Conservation (phyloP, 768 basidiomycete species). For the Russula olivacea region DNA sequence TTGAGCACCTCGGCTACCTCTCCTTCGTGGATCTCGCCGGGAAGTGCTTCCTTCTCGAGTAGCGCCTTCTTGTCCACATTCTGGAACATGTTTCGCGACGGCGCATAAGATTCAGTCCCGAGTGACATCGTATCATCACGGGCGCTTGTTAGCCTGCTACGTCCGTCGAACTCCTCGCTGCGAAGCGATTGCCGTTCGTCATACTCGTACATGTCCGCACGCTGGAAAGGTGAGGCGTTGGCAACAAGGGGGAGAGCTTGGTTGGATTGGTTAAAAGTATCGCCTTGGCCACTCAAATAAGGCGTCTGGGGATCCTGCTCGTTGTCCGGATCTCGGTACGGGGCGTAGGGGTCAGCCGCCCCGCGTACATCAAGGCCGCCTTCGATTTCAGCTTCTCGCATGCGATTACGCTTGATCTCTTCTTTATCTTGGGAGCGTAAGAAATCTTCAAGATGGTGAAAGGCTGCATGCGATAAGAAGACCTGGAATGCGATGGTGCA, state of each 20-base stretch:
- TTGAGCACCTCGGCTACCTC: constrained; percentile 86
- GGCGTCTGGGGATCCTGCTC: constrained; percentile 36
- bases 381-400: constrained; percentile 70
- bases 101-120: constrained; percentile 90
- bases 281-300: constrained; percentile 37
- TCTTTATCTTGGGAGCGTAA: constrained; percentile 79
- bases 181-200: constrained; percentile 69
- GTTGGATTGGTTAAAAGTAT: constrained; percentile 53
- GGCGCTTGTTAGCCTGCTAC: constrained; percentile 70
- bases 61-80: constrained; percentile 67
- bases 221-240: constrained; percentile 77
- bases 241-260: constrained; percentile 79
- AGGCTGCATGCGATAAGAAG: constrained; percentile 79
- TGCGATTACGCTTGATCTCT: constrained; percentile 74
- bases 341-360: constrained; percentile 66
- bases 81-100: constrained; percentile 94
- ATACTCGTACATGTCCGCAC: constrained; percentile 68
- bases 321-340: constrained; percentile 54
- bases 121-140: constrained; percentile 74
- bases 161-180: constrained; percentile 75
- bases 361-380: constrained; percentile 57
- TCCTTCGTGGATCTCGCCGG: constrained; percentile 80
- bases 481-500: constrained; percentile 46
- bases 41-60: constrained; percentile 74
- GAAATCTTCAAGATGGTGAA: constrained; percentile 84